A percentile compares a stretch with the other conserved stretches of the same genome.
These are phyloP conservation scores for Entomophthora muscae DNA, from an alignment of 371 early-diverging fungal genomes.

Conservation along the genomic window DNA sequence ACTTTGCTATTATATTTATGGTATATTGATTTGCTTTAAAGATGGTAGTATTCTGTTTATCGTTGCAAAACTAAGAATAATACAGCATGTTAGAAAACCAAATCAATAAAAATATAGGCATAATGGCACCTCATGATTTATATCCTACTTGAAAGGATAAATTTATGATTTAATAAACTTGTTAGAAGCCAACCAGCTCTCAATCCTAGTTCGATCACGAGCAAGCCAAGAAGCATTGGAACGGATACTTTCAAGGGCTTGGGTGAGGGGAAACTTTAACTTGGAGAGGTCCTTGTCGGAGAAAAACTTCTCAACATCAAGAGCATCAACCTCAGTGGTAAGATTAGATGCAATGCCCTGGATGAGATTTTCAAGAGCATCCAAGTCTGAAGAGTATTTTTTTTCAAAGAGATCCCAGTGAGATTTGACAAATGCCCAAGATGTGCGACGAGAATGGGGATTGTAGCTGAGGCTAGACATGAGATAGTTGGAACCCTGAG, in stretches of 20 bases:
- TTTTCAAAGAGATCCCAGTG: conserved; percentile 46
- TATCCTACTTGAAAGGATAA: too few species aligned
- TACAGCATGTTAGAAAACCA: too few species aligned
- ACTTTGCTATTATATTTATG: too few species aligned
- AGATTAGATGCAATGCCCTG: conserved; percentile 49
- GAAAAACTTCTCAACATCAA: conserved; percentile 55
- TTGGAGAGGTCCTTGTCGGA: conserved; percentile 49
- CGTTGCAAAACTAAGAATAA: too few species aligned
- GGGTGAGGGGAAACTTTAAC: conserved; percentile 52
- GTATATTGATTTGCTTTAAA: too few species aligned
- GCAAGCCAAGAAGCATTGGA: conserved; percentile 60
- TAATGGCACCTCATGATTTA: too few species aligned
- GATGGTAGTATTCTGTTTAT: too few species aligned
- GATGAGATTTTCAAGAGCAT: conserved; percentile 54
- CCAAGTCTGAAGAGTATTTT: conserved; percentile 48
- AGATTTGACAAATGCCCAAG: conserved; percentile 61
- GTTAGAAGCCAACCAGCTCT: conserved; percentile 40
- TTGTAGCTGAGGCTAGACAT: conserved; percentile 40
- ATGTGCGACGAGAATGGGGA: conserved; percentile 33
- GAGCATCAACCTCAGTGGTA: conserved; percentile 33
- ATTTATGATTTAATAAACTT: too few species aligned
- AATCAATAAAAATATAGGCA: too few species aligned
- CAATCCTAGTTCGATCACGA: conserved; percentile 50
- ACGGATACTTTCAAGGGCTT: conserved; percentile 68
- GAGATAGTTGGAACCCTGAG: conserved; percentile 47